phyloP scores from a whole-genome alignment of 352 stramenopile genomes.

The Peronospora destructor region DNA sequence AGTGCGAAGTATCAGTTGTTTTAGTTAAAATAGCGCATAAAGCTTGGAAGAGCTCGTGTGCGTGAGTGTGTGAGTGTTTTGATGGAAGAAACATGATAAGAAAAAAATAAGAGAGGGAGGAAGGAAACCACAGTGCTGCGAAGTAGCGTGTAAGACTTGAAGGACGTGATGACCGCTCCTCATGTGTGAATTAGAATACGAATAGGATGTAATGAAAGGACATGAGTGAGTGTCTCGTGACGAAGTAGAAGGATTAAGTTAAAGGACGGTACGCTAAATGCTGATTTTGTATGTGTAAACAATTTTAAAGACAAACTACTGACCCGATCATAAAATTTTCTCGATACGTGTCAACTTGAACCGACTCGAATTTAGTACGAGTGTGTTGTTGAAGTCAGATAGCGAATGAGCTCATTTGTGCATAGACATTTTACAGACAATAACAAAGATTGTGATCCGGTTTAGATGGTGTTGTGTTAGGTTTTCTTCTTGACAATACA shows the following conservation, averaged over 20 bases:
- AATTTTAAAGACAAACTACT: constrained; percentile 11
- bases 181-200: constrained; percentile 29
- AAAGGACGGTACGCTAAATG: constrained; percentile 15
- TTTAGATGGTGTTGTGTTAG: background rate
- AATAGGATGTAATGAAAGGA: constrained; percentile 15
- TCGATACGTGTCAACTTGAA: constrained; percentile 12
- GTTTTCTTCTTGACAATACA: too few species aligned
- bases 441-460: too few species aligned
- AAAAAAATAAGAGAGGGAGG: constrained; percentile 29
- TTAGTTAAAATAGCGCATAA: constrained; percentile 40
- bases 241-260: constrained; percentile 16
- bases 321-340: background rate
- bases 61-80: constrained; percentile 41
- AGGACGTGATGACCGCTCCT: constrained; percentile 8
- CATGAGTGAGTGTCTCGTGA: constrained; percentile 11
- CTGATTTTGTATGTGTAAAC: constrained; percentile 21
- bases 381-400: too few species aligned
- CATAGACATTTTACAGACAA: too few species aligned
- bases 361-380: constrained; percentile 15
- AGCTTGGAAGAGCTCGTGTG: constrained; percentile 12
- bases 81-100: constrained; percentile 46
- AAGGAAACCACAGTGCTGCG: constrained; percentile 13
- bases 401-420: too few species aligned
- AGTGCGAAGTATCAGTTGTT: constrained; percentile 84
- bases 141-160: constrained; percentile 10